Conservation (phyloP, 495 filamentous ascomycete species). For the Podospora tetraspora region DNA sequence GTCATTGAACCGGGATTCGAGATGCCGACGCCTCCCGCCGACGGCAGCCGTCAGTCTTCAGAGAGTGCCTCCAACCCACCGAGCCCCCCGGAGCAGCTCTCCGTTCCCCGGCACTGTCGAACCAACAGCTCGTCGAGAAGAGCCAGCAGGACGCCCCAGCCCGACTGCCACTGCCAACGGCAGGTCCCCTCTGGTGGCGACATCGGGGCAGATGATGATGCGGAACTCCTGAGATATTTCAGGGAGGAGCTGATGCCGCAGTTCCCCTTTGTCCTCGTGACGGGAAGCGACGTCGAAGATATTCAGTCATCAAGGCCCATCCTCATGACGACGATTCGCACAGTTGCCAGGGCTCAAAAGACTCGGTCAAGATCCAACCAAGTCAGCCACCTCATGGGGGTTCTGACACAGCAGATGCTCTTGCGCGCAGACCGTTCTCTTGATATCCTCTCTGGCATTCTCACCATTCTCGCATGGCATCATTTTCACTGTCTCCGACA, state of each 20-base stretch:
- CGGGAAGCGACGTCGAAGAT: conserved; percentile 21
- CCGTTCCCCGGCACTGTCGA: neutral
- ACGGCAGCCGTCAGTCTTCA: neutral
- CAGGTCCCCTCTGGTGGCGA: neutral
- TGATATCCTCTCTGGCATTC: conserved; percentile 45
- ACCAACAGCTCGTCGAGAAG: neutral
- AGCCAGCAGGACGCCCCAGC: neutral
- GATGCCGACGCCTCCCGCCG: neutral
- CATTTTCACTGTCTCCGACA: conserved; percentile 39
- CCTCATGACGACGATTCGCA: conserved; percentile 33
- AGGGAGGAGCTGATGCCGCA: conserved; percentile 29
- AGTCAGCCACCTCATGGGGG: conserved; percentile 35
- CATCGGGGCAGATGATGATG: conserved; percentile 21
- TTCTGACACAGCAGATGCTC: conserved; percentile 40
- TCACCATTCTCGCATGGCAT: conserved; percentile 44
- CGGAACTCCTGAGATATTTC: conserved; percentile 33
- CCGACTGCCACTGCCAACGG: neutral
- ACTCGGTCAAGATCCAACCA: conserved; percentile 36
- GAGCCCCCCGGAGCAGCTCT: neutral
- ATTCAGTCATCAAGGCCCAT: conserved; percentile 27
- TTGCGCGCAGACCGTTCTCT: conserved; percentile 43
- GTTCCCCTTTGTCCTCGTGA: conserved; percentile 38
- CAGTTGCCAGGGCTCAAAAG: conserved; percentile 36
- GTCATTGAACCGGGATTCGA: neutral
- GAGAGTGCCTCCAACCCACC: neutral